Conservation (phyloP, 225 moss, liverwort and hornwort genomes). For the Marchantia paleacea region DNA sequence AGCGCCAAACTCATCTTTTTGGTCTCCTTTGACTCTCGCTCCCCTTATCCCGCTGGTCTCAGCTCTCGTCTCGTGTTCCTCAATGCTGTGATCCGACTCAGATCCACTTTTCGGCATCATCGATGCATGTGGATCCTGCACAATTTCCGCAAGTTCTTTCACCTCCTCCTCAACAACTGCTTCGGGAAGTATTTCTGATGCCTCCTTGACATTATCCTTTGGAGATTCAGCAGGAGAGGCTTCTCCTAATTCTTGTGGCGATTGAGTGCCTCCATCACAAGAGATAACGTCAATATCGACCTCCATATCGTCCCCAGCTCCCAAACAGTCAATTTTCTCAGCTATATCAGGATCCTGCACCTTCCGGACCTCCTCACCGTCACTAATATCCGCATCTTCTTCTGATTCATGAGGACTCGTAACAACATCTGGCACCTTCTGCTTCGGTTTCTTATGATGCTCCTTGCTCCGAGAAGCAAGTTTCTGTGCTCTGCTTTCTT, state of each 20-base stretch:
- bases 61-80: slow-evolving; percentile 47
- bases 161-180: slow-evolving; percentile 17
- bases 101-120: slow-evolving; percentile 35
- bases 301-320: slow-evolving; percentile 52
- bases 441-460: slow-evolving; percentile 49
- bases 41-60: slow-evolving; percentile 41
- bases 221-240: slow-evolving; percentile 48
- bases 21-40: slow-evolving; percentile 48
- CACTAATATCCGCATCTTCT: slow-evolving; percentile 64
- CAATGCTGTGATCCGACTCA: slow-evolving; percentile 55
- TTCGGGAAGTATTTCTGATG: slow-evolving; percentile 11
- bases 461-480: slow-evolving; percentile 63
- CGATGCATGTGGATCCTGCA: slow-evolving; percentile 14
- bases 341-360: slow-evolving; percentile 30
- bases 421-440: slow-evolving; percentile 53
- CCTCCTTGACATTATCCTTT: slow-evolving; percentile 42
- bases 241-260: slow-evolving; percentile 52
- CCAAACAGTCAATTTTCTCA: slow-evolving; percentile 42
- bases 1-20: slow-evolving; percentile 34
- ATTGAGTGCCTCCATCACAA: slow-evolving; percentile 59
- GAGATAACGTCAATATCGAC: slow-evolving; percentile 88
- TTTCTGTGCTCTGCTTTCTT: slow-evolving; percentile 32
- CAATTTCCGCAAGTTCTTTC: slow-evolving; percentile 25
- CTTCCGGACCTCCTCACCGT: slow-evolving; percentile 44
- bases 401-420: slow-evolving; percentile 56